Evolutionary conservation across 129 eudicot genomes (phyloP).

Genomic region (Pittosporum tobira): DNA sequence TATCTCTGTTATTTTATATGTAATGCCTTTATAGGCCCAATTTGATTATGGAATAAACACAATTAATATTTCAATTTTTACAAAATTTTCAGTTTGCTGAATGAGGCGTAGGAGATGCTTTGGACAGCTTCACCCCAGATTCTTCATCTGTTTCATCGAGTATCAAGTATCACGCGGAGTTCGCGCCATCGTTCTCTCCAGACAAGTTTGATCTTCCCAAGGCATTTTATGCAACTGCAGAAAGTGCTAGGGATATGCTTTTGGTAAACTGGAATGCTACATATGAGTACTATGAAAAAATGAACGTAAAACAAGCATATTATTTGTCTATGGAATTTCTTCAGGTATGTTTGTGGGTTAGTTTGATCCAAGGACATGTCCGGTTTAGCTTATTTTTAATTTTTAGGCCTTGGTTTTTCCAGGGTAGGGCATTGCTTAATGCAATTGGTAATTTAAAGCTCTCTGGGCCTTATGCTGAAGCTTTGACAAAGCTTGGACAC

Average conservation of each 20-base stretch:
- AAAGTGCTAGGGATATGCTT: conserved; percentile 51
- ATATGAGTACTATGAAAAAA: conserved; percentile 38
- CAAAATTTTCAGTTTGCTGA: too few relatives aligned
- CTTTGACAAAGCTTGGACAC: conserved; percentile 49
- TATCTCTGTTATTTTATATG: too few relatives aligned
- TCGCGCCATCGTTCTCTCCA: conserved; percentile 56
- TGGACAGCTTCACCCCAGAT: conserved; percentile 29
- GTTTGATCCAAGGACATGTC: conserved; percentile 1
- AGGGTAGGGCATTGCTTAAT: conserved; percentile 68
- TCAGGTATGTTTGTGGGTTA: conserved; percentile 32
- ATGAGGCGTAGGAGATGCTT: conserved; percentile 32
- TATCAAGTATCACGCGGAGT: conserved; percentile 58
- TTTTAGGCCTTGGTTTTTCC: conserved; percentile 9
- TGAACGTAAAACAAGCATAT: conserved; percentile 53
- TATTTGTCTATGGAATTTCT: conserved; percentile 71
- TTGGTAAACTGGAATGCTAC: conserved; percentile 56
- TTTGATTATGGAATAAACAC: too few relatives aligned
- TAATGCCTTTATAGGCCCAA: too few relatives aligned
- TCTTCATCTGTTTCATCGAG: conserved; percentile 43
- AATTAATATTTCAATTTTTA: too few relatives aligned
- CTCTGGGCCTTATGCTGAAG: conserved; percentile 57
- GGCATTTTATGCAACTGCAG: conserved; percentile 60
- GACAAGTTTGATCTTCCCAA: conserved; percentile 50
- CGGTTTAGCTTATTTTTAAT: conserved; percentile 2
- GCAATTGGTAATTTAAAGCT: conserved; percentile 62